A percentile compares a stretch with the other conserved stretches of the same genome.
phyloP scores from a whole-genome alignment of 441 rosid genomes.

The Capsella rubella region DNA sequence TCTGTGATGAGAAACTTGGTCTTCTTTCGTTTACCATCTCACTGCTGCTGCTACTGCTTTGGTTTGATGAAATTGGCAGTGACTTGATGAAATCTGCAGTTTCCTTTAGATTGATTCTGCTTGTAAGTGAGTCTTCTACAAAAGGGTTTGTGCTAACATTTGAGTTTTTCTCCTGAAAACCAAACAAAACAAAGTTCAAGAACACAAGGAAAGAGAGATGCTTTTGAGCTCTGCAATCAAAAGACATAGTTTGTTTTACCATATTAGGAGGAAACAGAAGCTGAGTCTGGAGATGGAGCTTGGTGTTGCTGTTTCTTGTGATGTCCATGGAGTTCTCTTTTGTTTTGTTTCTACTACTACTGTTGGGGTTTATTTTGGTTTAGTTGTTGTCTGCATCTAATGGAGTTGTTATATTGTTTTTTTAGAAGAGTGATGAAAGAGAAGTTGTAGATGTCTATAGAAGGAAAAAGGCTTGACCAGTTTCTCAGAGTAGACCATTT shows the following conservation, averaged over 20 bases:
- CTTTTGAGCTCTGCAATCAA: neutral
- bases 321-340: slow-evolving; percentile 59
- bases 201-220: neutral
- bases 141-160: slow-evolving; percentile 60
- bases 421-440: slow-evolving; percentile 19
- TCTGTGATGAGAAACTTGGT: slow-evolving; percentile 58
- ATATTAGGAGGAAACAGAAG: slow-evolving; percentile 54
- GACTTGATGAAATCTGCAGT: slow-evolving; percentile 78
- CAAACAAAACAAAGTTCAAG: slow-evolving; percentile 19
- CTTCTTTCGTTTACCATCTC: slow-evolving; percentile 47
- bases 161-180: slow-evolving; percentile 47
- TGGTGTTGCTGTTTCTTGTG: slow-evolving; percentile 49
- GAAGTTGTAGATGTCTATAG: slow-evolving; percentile 32
- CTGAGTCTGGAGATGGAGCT: slow-evolving; percentile 55
- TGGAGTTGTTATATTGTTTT: slow-evolving; percentile 14
- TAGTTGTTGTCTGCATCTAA: slow-evolving; percentile 26
- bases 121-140: slow-evolving; percentile 66
- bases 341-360: slow-evolving; percentile 11
- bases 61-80: slow-evolving; percentile 52
- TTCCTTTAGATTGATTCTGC: slow-evolving; percentile 77
- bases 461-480: slow-evolving; percentile 45
- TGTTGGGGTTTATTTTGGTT: slow-evolving; percentile 25
- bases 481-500: slow-evolving; percentile 36
- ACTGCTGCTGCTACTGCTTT: slow-evolving; percentile 36
- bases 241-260: slow-evolving; percentile 46